Conservation (phyloP, 2,329 filamentous ascomycete genomes). For the Penicillium sp. region DNA sequence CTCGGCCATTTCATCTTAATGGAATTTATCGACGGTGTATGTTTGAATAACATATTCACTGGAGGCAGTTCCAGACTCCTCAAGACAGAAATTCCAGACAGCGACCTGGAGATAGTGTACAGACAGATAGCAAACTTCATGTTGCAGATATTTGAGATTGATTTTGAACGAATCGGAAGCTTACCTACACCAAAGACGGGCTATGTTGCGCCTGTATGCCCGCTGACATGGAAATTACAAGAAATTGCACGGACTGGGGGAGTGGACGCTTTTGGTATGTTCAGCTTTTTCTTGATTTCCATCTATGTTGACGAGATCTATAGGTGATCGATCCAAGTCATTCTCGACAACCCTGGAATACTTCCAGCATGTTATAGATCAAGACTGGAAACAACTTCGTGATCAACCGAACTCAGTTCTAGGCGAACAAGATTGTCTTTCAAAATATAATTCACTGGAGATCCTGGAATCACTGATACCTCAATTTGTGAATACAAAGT, state of each 20-base stretch:
- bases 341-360: not conserved
- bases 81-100: constrained; percentile 28
- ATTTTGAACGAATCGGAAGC: constrained; percentile 32
- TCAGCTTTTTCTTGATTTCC: not conserved
- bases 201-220: constrained; percentile 18
- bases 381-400: constrained; percentile 2
- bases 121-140: constrained; percentile 29
- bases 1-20: constrained; percentile 34
- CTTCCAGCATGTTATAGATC: not conserved
- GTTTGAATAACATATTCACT: constrained; percentile 24
- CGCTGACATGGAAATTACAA: constrained; percentile 36
- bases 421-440: not conserved
- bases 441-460: not conserved
- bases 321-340: not conserved
- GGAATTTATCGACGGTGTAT: constrained; percentile 28
- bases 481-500: constrained; percentile 24
- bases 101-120: constrained; percentile 25
- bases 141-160: constrained; percentile 31
- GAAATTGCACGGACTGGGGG: constrained; percentile 31
- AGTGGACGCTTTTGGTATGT: constrained; percentile 29
- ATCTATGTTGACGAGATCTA: not conserved
- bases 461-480: constrained; percentile 18
- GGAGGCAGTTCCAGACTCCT: constrained; percentile 45
- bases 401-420: not conserved
- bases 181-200: constrained; percentile 21